Base-by-base conservation (phyloP, 371 early-diverging fungal species). In the Homolaphlyctis polyrhiza region DNA sequence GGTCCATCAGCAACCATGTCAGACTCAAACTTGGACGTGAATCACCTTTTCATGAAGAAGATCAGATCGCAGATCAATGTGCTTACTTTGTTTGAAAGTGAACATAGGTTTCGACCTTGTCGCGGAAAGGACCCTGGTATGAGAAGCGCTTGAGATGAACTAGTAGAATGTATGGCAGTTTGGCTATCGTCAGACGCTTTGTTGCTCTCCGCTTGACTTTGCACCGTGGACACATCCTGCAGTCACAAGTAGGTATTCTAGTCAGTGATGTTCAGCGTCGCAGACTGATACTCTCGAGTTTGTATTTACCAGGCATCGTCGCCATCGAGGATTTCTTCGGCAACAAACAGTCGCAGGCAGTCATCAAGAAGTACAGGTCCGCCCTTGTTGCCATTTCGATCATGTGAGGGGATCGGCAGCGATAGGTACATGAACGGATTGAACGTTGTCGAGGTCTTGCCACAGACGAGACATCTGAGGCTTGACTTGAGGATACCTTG, bases 121-220 rank as follows among this genome's bases (percentile, higher is more conserved):
- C 87, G 49, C 90, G 84, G 71, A 96, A 96, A 6, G 91, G 94
- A 0, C 97, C 97, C 59, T 92, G 85, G 60, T 79, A 91, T n/a
- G 89, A 91, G 63, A 97, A 98, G 25, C 97, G 84, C 70, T 96
- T 97, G 66, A 98, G 66, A 62, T 96, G 95, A 47, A 98, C 86
- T 39, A 97, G 66, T 23, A 98, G 70, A 8, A 98, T 88, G 60
- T 88, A 83, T 0, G 98, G 98, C 28, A 97, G 75, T 35, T 86
- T 79, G 1, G 92, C 86, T 4, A 98, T 74, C 8, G 86, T 83
- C 58, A 95, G 64, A 18, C 77, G 76, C 68, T 98, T 98, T 28
- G 79, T 85, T 0, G 95, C 85, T 25, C 80, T 74, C 21, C 95
- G 84, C 21, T 75, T 75, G 14, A 74, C 73, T 69, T 89, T 88